Conservation (phyloP, 1,284 basidiomycete genomes). For the Trichosporon coremiiforme region DNA sequence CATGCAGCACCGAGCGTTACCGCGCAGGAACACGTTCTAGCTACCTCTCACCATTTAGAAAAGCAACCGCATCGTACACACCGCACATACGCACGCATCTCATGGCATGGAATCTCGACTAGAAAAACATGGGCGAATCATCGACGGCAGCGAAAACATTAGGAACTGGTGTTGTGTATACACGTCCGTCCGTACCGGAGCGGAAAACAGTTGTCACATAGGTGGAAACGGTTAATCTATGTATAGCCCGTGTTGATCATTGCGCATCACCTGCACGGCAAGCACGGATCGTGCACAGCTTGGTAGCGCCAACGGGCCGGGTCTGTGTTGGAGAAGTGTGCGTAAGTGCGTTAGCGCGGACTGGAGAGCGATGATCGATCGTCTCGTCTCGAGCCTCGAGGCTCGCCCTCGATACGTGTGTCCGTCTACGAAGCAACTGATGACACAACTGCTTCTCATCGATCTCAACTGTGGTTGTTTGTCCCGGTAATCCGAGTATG, state of each 20-base stretch:
- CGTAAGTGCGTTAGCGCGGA: background rate
- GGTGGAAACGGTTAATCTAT: background rate
- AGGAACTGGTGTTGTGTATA: background rate
- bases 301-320: background rate
- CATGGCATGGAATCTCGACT: constrained; percentile 3
- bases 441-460: background rate
- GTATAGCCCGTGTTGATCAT: constrained; percentile 2
- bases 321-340: background rate
- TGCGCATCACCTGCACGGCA: background rate
- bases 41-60: background rate
- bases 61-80: background rate
- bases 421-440: background rate
- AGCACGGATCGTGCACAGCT: constrained; percentile 1
- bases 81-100: background rate
- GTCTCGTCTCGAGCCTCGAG: background rate
- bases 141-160: background rate
- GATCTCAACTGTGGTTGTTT: background rate
- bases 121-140: background rate
- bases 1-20: constrained; percentile 13
- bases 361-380: background rate
- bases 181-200: background rate
- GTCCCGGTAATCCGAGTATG: background rate
- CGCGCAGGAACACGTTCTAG: constrained; percentile 9
- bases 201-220: background rate
- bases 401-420: background rate